Evolutionary conservation across 441 rosid species (phyloP), one percentile per base, ranked within the genome.

Genomic region (Brassica balearica): DNA sequence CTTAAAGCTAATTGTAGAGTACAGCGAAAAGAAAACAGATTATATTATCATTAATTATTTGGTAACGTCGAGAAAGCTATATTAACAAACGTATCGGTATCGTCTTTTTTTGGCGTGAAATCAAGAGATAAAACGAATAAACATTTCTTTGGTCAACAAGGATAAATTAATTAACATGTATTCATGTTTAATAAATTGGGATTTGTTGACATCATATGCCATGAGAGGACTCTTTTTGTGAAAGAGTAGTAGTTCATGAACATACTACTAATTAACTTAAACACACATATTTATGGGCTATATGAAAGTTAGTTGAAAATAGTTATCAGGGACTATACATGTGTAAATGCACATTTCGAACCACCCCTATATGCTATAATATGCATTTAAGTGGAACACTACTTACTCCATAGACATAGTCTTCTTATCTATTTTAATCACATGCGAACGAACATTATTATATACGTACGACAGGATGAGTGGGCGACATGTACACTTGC

Each of bases 71-170:
- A 77, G n/a, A 34, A 34, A 34, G 38, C 38, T 34, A 34, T 34
- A 34, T 34, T 65, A 27, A 43, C 68, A 71, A 65, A 71, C 43
- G 43, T 38, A 38, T 38, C 11, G 36, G 76, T 70, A 63, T 36
- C 67, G 25, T 12, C 10, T 19, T 53, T n/a, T 53, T 70, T 77
- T 77, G 80, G 80, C 80, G 75, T 25, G 0, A 70, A 70, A 70
- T 70, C 80, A 63, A 70, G 66, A 77, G 51, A 73, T 68, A 0
- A n/a, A 9, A 20, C 14, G 4, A 59, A 22, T 59, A 9, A 10
- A 4, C 15, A 9, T 59, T 1, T 58, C 10, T 17, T 56, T 56
- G 62, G 62, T 19, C 62, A 56, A 20, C 62, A 3, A 17, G 25
- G 62, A 56, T 9, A 4, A 46, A 48, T 8, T 22, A 6, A 22